Conservation (phyloP, 805 yeast species). For the Candida ponderosae region DNA sequence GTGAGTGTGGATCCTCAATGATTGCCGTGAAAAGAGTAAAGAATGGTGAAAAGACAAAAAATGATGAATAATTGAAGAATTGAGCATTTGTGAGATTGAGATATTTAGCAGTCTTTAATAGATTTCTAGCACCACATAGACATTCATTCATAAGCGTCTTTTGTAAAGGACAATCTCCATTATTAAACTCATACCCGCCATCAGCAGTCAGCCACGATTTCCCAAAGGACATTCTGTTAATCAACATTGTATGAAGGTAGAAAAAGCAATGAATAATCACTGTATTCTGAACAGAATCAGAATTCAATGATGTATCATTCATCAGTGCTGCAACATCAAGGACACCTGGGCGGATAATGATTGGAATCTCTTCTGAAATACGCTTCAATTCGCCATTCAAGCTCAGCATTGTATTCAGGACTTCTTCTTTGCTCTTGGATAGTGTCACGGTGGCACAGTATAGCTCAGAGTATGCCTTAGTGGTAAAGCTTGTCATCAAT, state of each 20-base stretch:
- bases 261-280: constrained; percentile 13
- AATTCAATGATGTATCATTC: background rate
- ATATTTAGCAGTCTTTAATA: constrained; percentile 5
- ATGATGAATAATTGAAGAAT: constrained; percentile 9
- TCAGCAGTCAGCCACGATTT: constrained; percentile 17
- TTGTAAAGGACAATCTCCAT: constrained; percentile 5
- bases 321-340: background rate
- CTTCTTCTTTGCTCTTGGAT: constrained; percentile 10
- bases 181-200: constrained; percentile 1
- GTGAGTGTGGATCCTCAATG: constrained; percentile 14
- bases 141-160: constrained; percentile 11
- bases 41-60: constrained; percentile 17
- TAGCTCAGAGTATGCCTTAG: constrained; percentile 10
- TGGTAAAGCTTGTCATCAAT: constrained; percentile 5
- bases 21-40: constrained; percentile 16
- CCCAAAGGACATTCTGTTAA: constrained; percentile 20
- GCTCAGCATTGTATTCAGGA: constrained; percentile 9
- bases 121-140: constrained; percentile 12
- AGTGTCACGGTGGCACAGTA: constrained; percentile 13
- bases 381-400: constrained; percentile 11
- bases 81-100: constrained; percentile 4
- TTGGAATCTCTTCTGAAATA: constrained; percentile 6
- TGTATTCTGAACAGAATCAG: constrained; percentile 2
- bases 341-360: constrained; percentile 8
- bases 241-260: constrained; percentile 11